Evolutionary conservation across 257 asterid species (phyloP), one percentile per base, ranked within the genome.

Genomic region (Solanum corneliomulleri): DNA sequence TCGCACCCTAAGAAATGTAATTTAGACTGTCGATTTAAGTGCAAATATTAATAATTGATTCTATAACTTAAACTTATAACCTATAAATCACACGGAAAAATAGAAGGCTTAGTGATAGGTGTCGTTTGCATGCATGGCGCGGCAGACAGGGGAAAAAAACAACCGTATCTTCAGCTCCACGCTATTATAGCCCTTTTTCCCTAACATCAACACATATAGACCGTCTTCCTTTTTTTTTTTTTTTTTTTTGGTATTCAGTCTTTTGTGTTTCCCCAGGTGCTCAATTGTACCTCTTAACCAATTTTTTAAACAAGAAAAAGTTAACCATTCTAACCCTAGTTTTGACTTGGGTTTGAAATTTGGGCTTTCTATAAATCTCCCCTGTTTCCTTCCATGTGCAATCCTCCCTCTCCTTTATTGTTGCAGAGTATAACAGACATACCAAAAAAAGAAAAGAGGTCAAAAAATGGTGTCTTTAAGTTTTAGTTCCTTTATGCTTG

Each of bases 81-180:
- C 16, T n/a, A 23, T 11, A 8, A 62, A 62, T 62, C 31, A 62
- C 31, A n/a, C 33, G 1, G 0, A 64, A 68, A 68, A 68, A 33
- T 37, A 37, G 14, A 77, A 42, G 3, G 25, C 16, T 8, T 78
- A 45, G 66, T 45, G 7, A 78, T 44, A 25, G 84, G 64, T 14
- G 25, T 42, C 89, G 87, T 89, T 89, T 91, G 94, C 98, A 89
- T 94, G 95, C 96, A 94, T 92, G 98, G 94, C 92, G 91, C 93
- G 90, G 91, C 91, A 91, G 92, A 93, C 95, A 90, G 49, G 92
- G 92, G 84, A 82, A 89, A 88, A 44, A 39, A 91, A 89, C 92
- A 91, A 83, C 87, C 86, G 74, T 85, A 86, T 86, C 88, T 89
- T 89, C 76, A 68, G 49, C 75, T 86, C 89, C 90, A 91, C 92